These are phyloP conservation scores for Chalciporus sphaerocephalus DNA, from an alignment of 768 basidiomycete species.

Conservation along the genomic window DNA sequence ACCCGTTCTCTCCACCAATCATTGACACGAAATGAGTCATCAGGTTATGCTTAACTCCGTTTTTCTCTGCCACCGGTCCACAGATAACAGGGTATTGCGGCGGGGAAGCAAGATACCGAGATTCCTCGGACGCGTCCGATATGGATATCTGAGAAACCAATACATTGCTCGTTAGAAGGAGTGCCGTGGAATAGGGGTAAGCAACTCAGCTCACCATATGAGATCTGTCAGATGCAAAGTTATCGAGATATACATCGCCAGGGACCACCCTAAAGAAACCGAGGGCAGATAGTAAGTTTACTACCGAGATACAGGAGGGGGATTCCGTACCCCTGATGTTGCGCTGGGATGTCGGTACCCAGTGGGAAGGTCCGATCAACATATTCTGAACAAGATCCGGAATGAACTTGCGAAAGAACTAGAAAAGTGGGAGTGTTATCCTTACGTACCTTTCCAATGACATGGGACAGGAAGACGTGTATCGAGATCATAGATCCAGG, in stretches of 20 bases:
- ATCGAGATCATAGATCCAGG: constrained; percentile 73
- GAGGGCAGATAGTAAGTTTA: constrained; percentile 5
- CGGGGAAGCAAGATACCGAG: constrained; percentile 40
- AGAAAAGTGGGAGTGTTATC: background rate
- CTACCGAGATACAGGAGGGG: constrained; percentile 3
- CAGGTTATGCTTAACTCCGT: constrained; percentile 46
- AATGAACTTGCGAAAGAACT: constrained; percentile 10
- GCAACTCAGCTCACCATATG: constrained; percentile 54
- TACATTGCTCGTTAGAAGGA: background rate
- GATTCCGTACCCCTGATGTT: constrained; percentile 43
- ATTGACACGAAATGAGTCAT: constrained; percentile 59
- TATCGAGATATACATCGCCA: constrained; percentile 44
- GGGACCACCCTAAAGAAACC: constrained; percentile 64
- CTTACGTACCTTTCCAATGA: constrained; percentile 43
- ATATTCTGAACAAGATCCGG: constrained; percentile 39
- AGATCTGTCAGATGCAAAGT: constrained; percentile 72
- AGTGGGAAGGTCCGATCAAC: constrained; percentile 41
- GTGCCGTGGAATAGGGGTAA: constrained; percentile 10
- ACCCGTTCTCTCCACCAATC: constrained; percentile 29
- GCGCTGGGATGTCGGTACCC: constrained; percentile 23
- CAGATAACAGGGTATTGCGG: constrained; percentile 49
- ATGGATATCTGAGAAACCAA: constrained; percentile 5
- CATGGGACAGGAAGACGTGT: constrained; percentile 50
- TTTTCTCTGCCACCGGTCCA: constrained; percentile 39
- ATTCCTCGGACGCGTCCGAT: constrained; percentile 8